Evolutionary conservation across 352 stramenopile species (phyloP).

Genomic region (Phytophthora meadii): DNA sequence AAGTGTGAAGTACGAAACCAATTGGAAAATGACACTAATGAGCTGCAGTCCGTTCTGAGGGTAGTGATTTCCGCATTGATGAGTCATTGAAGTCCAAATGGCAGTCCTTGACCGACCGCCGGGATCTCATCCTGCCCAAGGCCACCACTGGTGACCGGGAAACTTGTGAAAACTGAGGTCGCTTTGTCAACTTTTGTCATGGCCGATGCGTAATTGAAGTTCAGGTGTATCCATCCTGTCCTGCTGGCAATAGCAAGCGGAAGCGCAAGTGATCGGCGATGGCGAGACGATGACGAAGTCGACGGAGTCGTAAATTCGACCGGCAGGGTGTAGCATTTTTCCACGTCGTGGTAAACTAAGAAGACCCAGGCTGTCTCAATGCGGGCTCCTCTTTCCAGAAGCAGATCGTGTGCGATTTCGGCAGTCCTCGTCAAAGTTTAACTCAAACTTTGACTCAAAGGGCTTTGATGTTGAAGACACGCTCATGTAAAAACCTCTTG

Average conservation of each 20-base stretch:
- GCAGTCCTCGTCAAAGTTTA: not conserved
- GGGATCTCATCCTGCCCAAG: constrained; percentile 7
- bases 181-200: constrained; percentile 8
- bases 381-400: too few species aligned
- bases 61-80: not conserved
- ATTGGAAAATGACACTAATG: constrained; percentile 6
- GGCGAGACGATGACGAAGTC: not conserved
- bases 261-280: constrained; percentile 5
- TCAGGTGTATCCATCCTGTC: constrained; percentile 7
- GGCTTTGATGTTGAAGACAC: constrained; percentile 1
- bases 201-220: constrained; percentile 11
- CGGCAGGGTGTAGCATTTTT: too few species aligned
- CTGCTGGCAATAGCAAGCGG: not conserved
- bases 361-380: too few species aligned
- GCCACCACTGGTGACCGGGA: not conserved
- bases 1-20: not conserved
- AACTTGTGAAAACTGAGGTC: constrained; percentile 3
- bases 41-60: not conserved
- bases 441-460: too few species aligned
- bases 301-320: not conserved
- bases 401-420: not conserved
- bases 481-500: not conserved
- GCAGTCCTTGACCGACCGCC: constrained; percentile 3
- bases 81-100: constrained; percentile 5
- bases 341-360: not conserved